Evolutionary conservation across 75 land plant species (phyloP).

Genomic region (Selaginella moellendorffii): DNA sequence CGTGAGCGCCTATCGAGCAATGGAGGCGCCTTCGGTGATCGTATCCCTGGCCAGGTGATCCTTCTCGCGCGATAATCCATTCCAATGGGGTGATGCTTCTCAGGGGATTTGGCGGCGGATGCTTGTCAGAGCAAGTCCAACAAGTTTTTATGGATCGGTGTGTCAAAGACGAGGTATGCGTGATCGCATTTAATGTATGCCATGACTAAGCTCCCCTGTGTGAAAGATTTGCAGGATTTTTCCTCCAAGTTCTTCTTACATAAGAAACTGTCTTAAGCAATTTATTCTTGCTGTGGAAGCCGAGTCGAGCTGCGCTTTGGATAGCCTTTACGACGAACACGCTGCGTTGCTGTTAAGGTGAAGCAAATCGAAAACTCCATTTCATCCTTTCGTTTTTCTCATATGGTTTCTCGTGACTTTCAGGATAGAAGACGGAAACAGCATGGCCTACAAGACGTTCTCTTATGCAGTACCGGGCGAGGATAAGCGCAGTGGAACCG

Average conservation of each 20-base stretch:
- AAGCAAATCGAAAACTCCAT: too few species aligned
- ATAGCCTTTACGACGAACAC: slow-evolving; percentile 17
- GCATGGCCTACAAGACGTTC: slow-evolving; percentile 15
- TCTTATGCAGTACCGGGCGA: slow-evolving; percentile 10
- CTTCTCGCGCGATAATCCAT: neutral
- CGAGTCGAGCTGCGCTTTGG: slow-evolving; percentile 17
- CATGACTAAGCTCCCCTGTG: too few species aligned
- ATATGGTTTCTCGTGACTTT: neutral
- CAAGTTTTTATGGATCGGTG: neutral
- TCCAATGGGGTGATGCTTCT: neutral
- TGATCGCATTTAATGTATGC: too few species aligned
- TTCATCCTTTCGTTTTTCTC: too few species aligned
- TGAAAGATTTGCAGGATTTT: slow-evolving; percentile 15
- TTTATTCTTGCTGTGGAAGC: slow-evolving; percentile 20
- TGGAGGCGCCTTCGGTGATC: neutral
- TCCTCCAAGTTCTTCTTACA: slow-evolving; percentile 17
- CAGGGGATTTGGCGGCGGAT: slow-evolving; percentile 2
- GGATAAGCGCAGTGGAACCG: slow-evolving; percentile 5
- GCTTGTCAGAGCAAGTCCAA: neutral
- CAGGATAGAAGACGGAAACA: too few species aligned
- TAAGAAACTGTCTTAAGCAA: slow-evolving; percentile 16
- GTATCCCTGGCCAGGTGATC: neutral
- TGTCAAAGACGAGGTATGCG: neutral
- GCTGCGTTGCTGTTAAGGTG: slow-evolving; percentile 15
- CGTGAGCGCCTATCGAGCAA: slow-evolving; percentile 2